Conservation (phyloP, 768 basidiomycete genomes). For the Boletus huronensis region DNA sequence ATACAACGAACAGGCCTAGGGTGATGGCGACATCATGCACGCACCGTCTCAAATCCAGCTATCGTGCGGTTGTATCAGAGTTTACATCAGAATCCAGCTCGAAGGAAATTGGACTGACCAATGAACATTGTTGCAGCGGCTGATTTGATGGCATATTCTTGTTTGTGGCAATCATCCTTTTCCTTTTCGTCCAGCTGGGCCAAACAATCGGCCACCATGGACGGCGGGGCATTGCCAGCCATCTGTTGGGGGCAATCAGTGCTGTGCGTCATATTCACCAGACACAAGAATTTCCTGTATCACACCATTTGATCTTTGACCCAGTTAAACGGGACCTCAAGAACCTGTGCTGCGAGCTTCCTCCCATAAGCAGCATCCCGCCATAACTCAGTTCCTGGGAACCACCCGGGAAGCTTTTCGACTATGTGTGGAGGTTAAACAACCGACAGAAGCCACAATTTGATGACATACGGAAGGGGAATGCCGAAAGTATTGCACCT, state of each 20-base stretch:
- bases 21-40: not conserved
- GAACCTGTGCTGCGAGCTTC: conserved; percentile 15
- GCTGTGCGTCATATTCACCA: too few species aligned
- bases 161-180: conserved; percentile 9
- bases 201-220: conserved; percentile 27
- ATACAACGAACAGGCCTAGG: too few species aligned
- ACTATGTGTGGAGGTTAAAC: conserved; percentile 9
- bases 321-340: conserved; percentile 25
- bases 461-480: conserved; percentile 21
- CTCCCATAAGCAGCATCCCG: conserved; percentile 13
- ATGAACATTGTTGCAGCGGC: conserved; percentile 24
- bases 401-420: conserved; percentile 21
- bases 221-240: conserved; percentile 17
- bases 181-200: conserved; percentile 14
- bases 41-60: conserved; percentile 28
- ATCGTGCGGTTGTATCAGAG: not conserved
- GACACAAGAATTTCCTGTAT: not conserved
- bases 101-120: conserved; percentile 10
- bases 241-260: conserved; percentile 1
- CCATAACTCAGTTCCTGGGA: conserved; percentile 23
- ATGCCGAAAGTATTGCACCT: conserved; percentile 17
- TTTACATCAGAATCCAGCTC: not conserved
- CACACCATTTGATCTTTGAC: conserved; percentile 25
- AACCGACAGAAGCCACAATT: not conserved
- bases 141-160: conserved; percentile 27